Base-by-base conservation (phyloP, 257 asterid species). In the Rubia yunnanensis region DNA sequence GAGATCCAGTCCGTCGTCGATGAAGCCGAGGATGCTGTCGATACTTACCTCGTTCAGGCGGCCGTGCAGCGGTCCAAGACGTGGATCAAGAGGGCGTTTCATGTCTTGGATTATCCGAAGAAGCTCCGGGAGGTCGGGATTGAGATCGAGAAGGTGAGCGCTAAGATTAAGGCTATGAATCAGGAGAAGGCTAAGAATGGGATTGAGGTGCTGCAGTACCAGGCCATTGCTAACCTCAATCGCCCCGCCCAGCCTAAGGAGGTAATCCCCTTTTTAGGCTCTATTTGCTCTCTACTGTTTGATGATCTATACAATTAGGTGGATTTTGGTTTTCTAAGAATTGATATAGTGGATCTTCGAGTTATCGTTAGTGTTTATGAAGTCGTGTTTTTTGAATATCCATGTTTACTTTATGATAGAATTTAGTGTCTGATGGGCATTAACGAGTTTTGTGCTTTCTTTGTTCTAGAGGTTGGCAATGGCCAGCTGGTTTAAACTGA, bases 1-100 rank as follows among this genome's bases (percentile, higher is more conserved):
- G 86, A 80, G 65, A 82, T 82, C 64, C 39, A 85, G 10, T 36
- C 63, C 61, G 76, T 79, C 14, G 88, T 79, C 0, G 80, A 75
- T 63, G 83, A 85, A 3, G 92, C 92, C 3, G 88, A 81, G 56
- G 88, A 85, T 48, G 83, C 83, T 9, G 76, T 83, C 27, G 92
- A 83, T 62, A 60, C 73, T 8, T 85, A 78, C 23, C 79, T 85
- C 1, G 79, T 83, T 27, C 80, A 81, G 18, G 82, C 82, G 14
- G 81, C 84, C 7, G 82, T 70, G 15, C 88, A 82, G 70, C 81
- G 74, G 73, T 79, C 83, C 2, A 65, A 86, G 23, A 55, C 34
- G 72, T 58, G 49, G 3, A 22, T 80, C 15, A 65, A 62, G 32
- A 80, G 17, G 56, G 81, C 81, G 3, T 17, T 79, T 4, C 83